Base-by-base conservation (phyloP, 2,329 filamentous ascomycete species). In the Thelonectria olida region DNA sequence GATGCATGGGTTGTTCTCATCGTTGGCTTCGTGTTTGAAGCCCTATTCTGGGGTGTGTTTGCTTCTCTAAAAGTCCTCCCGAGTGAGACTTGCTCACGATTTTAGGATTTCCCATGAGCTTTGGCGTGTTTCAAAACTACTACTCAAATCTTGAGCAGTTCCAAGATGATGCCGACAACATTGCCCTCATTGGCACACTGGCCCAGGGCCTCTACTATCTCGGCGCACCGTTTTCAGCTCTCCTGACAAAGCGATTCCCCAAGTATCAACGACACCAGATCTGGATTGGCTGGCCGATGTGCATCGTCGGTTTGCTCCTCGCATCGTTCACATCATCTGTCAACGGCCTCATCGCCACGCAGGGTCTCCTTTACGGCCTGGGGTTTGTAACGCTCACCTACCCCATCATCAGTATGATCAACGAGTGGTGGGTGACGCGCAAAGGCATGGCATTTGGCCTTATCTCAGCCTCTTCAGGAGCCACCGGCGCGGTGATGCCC, bases 351-450 rank as follows among this genome's bases (percentile, higher is more conserved):
- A 78, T 81, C 47, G 68, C 74, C 5, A 80, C 78, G 0, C 79
- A 80, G 60, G 79, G 79, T 7, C 70, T 80, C 1, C 66, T 75
- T 5, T 79, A 79, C 45, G 78, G 78, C 4, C 19, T 79, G 0
- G 78, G 79, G 1, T 80, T 80, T 58, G 62, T 76, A 8, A 74
- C 76, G 22, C 72, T 80, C 57, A 75, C 74, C 22, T 78, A 71
- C 62, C 73, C 79, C 8, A 76, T 79, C 39, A 53, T 80, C 22
- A 73, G 65, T 53, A 79, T 80, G 75, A 67, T 80, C 19, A 76
- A 80, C 58, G 78, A 80, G 54, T 80, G 66, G 63, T 80, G 73
- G 73, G 68, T 80, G 19, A 60, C 61, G 3, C 70, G 78, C 17
- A 73, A 76, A 50, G 81, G 81, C 17, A 71, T 78, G 68, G 76